Evolutionary conservation across 441 rosid genomes (phyloP).

Genomic region (Euphorbia corollata): DNA sequence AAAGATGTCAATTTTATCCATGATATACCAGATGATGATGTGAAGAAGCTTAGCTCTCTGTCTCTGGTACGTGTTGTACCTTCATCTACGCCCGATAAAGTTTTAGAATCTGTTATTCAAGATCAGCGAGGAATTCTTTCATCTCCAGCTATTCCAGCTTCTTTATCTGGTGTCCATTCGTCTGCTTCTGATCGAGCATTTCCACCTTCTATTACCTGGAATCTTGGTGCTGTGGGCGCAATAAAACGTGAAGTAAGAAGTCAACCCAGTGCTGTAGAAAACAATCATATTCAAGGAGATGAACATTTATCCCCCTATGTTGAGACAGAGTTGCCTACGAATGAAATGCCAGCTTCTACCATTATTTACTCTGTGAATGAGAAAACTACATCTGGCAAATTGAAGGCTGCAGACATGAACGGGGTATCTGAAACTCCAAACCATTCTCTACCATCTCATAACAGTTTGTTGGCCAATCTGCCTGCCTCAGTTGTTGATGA

Average conservation of each 20-base stretch:
- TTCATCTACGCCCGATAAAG: conserved; percentile 20
- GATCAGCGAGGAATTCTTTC: conserved; percentile 30
- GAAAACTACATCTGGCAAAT: conserved; percentile 23
- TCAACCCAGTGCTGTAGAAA: conserved; percentile 28
- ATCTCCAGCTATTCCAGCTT: conserved; percentile 20
- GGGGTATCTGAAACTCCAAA: conserved; percentile 26
- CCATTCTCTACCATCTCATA: conserved; percentile 22
- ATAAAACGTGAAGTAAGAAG: conserved; percentile 26
- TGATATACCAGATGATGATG: conserved; percentile 26
- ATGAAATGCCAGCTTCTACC: conserved; percentile 18
- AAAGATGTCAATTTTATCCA: conserved; percentile 22
- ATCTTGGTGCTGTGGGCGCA: conserved; percentile 28
- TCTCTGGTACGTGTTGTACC: conserved; percentile 16
- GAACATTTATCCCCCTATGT: conserved; percentile 13
- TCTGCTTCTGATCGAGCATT: conserved; percentile 38
- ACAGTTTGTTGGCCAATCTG: conserved; percentile 24
- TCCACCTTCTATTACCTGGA: conserved; percentile 24
- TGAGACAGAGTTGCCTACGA: conserved; percentile 19
- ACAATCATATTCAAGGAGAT: conserved; percentile 29
- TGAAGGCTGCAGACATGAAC: conserved; percentile 26
- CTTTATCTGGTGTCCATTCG: conserved; percentile 32
- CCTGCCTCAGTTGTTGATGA: conserved; percentile 24
- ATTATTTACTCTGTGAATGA: conserved; percentile 7
- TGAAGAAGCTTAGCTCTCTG: conserved; percentile 20
- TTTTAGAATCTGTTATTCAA: conserved; percentile 15